phyloP scores from a whole-genome alignment of 1,139 yeast species.

The Pichia terricola region DNA sequence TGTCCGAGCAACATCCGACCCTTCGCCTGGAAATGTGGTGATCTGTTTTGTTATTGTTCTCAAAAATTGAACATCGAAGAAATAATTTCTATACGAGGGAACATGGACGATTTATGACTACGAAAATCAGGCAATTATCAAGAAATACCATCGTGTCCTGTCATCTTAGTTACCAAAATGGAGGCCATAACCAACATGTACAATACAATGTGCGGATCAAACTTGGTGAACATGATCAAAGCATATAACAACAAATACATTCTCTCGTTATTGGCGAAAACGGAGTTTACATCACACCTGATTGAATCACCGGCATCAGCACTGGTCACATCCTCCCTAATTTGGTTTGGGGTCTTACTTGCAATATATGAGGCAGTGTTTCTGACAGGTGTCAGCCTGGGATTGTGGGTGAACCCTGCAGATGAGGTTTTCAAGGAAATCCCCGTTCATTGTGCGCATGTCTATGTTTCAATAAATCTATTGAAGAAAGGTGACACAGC shows the following conservation, averaged over 20 bases:
- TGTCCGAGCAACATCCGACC: too few relatives aligned
- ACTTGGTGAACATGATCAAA: background rate
- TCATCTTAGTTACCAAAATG: too few relatives aligned
- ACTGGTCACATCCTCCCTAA: constrained; percentile 34
- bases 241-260: constrained; percentile 11
- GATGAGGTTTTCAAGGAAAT: constrained; percentile 58
- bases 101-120: too few relatives aligned
- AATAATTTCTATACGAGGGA: too few relatives aligned
- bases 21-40: too few relatives aligned
- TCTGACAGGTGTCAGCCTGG: constrained; percentile 39
- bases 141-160: too few relatives aligned
- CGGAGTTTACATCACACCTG: constrained; percentile 18
- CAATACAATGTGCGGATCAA: background rate
- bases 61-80: too few relatives aligned
- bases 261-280: constrained; percentile 8
- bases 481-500: constrained; percentile 15
- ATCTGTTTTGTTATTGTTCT: too few relatives aligned
- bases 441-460: constrained; percentile 73
- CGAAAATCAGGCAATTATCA: too few relatives aligned
- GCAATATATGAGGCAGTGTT: constrained; percentile 36
- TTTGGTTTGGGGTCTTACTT: constrained; percentile 29
- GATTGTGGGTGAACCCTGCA: constrained; percentile 53
- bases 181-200: too few relatives aligned
- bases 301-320: constrained; percentile 17
- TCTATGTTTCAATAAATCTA: constrained; percentile 44